Conservation (phyloP, 2,329 filamentous ascomycete genomes). For the Cytospora leucostoma region DNA sequence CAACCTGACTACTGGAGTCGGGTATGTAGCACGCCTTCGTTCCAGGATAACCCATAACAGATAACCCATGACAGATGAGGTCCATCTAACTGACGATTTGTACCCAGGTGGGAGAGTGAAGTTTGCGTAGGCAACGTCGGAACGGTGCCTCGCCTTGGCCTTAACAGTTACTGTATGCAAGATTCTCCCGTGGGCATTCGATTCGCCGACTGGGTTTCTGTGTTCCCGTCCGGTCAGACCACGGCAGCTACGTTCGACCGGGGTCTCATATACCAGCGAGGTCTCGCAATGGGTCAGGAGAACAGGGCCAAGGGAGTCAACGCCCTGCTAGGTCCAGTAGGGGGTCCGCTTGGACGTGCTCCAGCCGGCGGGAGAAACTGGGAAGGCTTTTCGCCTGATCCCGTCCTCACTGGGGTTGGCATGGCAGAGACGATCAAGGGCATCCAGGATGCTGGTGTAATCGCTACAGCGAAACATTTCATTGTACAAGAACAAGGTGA, state of each 20-base stretch:
- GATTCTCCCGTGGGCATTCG: slow-evolving; percentile 83
- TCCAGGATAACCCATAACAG: background rate
- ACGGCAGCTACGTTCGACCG: slow-evolving; percentile 83
- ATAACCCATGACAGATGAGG: fast-evolving
- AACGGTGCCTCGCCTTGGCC: slow-evolving; percentile 67
- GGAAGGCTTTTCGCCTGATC: slow-evolving; percentile 73
- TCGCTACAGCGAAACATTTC: slow-evolving; percentile 77
- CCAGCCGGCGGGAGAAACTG: slow-evolving; percentile 72
- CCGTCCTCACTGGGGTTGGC: slow-evolving; percentile 70
- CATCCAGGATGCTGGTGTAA: slow-evolving; percentile 76
- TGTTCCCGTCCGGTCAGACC: slow-evolving; percentile 77
- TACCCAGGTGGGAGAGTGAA: slow-evolving; percentile 65
- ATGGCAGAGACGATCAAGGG: slow-evolving; percentile 76
- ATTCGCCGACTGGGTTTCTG: slow-evolving; percentile 75
- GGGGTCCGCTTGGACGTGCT: slow-evolving; percentile 69
- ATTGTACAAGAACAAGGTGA: slow-evolving; percentile 67
- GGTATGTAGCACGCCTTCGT: slow-evolving; percentile 52
- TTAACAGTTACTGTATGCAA: slow-evolving; percentile 79
- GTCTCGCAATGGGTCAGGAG: slow-evolving; percentile 71
- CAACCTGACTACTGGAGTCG: slow-evolving; percentile 88
- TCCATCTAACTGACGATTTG: background rate
- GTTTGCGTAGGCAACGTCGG: slow-evolving; percentile 78
- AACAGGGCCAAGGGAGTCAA: slow-evolving; percentile 73
- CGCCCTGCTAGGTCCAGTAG: slow-evolving; percentile 72
- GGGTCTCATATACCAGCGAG: slow-evolving; percentile 68